Evolutionary conservation across 2,329 filamentous ascomycete species (phyloP), one percentile per base, ranked within the genome.

Genomic region (Coniella lustricola): DNA sequence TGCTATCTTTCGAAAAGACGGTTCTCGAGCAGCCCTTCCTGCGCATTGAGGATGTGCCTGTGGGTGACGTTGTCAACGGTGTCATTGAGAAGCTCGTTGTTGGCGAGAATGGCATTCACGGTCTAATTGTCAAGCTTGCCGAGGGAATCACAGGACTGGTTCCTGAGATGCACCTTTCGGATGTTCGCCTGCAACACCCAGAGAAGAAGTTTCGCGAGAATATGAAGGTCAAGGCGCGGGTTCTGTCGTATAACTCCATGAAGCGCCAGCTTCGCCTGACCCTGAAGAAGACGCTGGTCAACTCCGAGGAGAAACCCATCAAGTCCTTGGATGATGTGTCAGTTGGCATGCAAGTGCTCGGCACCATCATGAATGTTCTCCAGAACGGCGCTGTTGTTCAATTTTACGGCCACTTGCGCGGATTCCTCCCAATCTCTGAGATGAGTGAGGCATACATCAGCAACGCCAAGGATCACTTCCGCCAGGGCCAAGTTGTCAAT

Each of bases 381-480:
- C 68, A 78, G 3, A 81, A 81, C 46, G 93, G 93, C 51, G 93
- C 93, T 10, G 81, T 91, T 16, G 85, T 98, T 46, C 89, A 95
- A 62, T 98, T 97, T 67, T 98, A 94, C 60, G 89, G 89, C 16
- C 69, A 75, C 8, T 74, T 98, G 17, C 81, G 82, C 55, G 94
- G 86, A 8, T 98, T 94, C 70, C 75, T 98, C 47, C 93, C 93
- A 2, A 84, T 95, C 1, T 87, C 87, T 1, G 91, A 98, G 67
- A 98, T 98, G 93, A 97, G 93, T 63, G 93, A 98, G 64, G 90
- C 90, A 10, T 96, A 85, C 62, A 96, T 98, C 60, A 80, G 85
- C 56, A 87, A 96, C 60, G 90, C 93, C 4, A 81, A 79, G 39
- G 83, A 94, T 60, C 90, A 97, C 67, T 98, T 98, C 71, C 82